Evolutionary conservation across 2,329 filamentous ascomycete genomes (phyloP).

Genomic region (Phaeoacremonium minimum): DNA sequence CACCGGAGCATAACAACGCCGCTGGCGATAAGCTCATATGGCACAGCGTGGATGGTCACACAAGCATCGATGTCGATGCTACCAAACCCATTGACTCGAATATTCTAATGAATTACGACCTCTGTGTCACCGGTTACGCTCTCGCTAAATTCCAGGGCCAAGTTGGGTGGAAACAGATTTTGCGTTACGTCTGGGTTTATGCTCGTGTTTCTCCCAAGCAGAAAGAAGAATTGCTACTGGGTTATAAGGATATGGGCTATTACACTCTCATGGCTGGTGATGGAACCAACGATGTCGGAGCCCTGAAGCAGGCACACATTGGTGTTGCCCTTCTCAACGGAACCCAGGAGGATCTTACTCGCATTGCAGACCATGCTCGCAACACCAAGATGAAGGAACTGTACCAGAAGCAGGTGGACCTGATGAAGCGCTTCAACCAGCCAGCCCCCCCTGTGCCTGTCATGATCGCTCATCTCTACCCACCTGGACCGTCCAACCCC

Average conservation of each 20-base stretch:
- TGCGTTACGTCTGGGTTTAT: constrained; percentile 94
- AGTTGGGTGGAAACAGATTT: constrained; percentile 67
- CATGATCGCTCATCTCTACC: constrained; percentile 90
- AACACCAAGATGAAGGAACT: constrained; percentile 98
- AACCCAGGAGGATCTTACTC: constrained; percentile 82
- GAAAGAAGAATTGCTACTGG: constrained; percentile 97
- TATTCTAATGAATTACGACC: constrained; percentile 80
- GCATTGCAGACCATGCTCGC: constrained; percentile 88
- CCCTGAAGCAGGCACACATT: constrained; percentile 95
- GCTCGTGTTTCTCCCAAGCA: constrained; percentile 97
- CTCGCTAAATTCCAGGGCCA: constrained; percentile 84
- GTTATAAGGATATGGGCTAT: constrained; percentile 93
- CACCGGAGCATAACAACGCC: constrained; percentile 84
- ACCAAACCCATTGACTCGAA: constrained; percentile 73
- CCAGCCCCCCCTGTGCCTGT: constrained; percentile 87
- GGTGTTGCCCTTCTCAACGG: constrained; percentile 95
- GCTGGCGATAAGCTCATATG: constrained; percentile 81
- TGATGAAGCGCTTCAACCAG: constrained; percentile 96
- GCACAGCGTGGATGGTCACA: constrained; percentile 90
- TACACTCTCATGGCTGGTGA: constrained; percentile 98
- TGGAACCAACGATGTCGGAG: constrained; percentile 96
- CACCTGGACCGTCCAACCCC: constrained; percentile 86
- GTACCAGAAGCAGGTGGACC: constrained; percentile 88
- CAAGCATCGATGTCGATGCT: constrained; percentile 80
- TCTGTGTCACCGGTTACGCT: constrained; percentile 94